Conservation (phyloP, 345 rosid species). For the Hypericum androsaemum region DNA sequence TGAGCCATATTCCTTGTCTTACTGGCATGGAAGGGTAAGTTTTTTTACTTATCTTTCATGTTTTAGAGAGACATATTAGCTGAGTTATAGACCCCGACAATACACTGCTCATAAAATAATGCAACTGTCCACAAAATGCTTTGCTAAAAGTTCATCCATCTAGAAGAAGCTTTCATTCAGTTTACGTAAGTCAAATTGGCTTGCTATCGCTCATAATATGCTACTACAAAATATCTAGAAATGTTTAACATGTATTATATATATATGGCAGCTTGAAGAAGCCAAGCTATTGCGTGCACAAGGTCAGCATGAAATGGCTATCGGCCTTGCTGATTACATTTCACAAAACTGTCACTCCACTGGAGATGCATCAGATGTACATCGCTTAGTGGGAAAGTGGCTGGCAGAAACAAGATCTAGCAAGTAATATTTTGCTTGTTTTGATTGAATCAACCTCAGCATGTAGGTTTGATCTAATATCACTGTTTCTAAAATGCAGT, state of each 20-base stretch:
- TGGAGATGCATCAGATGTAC: slow-evolving; percentile 63
- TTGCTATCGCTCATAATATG: not conserved
- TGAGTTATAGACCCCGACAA: not conserved
- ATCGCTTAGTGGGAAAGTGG: slow-evolving; percentile 93
- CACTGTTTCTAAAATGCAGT: slow-evolving; percentile 35
- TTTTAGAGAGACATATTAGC: not conserved
- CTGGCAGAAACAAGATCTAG: slow-evolving; percentile 95
- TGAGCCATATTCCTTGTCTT: slow-evolving; percentile 37
- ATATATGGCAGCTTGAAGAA: slow-evolving; percentile 75
- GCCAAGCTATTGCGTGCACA: slow-evolving; percentile 86
- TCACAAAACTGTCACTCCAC: slow-evolving; percentile 47
- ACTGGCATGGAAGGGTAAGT: slow-evolving; percentile 88
- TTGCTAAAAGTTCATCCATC: no score
- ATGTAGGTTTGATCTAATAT: slow-evolving; percentile 9
- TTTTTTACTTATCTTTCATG: not conserved
- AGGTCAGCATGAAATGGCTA: slow-evolving; percentile 91
- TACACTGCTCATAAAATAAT: no score
- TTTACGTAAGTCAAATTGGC: no score
- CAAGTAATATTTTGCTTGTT: slow-evolving; percentile 42
- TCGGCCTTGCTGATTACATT: slow-evolving; percentile 74
- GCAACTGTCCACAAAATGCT: no score
- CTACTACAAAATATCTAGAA: not conserved
- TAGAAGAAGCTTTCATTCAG: no score
- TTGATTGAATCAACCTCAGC: not conserved
- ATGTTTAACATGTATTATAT: slow-evolving; percentile 2